Evolutionary conservation across 106 monocot species (phyloP), one percentile per base, ranked within the genome.

Genomic region (Platanthera guangdongensis): DNA sequence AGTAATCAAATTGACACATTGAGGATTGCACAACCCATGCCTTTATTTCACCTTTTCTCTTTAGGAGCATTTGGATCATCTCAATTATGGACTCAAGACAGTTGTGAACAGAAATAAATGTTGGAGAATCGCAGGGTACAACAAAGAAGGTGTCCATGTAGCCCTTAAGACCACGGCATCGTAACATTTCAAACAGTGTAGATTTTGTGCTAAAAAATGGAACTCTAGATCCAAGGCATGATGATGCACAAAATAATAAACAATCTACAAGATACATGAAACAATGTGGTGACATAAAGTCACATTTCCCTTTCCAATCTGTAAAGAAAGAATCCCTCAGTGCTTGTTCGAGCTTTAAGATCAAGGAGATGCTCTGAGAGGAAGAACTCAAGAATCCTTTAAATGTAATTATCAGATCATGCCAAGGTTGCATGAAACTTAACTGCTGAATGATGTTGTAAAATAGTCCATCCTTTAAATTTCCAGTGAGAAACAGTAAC

Each of bases 191-290:
- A 57, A 57, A 57, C 5, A 57, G 57, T 57, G 12, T 57, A 15
- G 16, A 5, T 16, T 57, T 57, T 13, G 57, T 15, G 16, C 57
- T 13, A 57, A 57, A 15, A 57, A 57, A 57, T 15, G 16, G 14
- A 5, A 11, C 57, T 57, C 57, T 16, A 57, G 57, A 18, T 57
- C 57, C 16, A 15, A 57, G 57, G 57, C 57, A 15, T 57, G 57
- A 57, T 57, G 57, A 57, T 57, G 57, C 57, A 57, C 57, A 57
- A 57, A 57, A 57, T 16, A 57, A 57, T 16, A 57, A 15, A 57
- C 57, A 57, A n/a, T 57, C 57, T 15, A 57, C 57, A 5, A 57
- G 12, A 57, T 57, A 57, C 12, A 57, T 57, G 16, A 57, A 57
- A 57, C 57, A 15, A 15, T 57, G 57, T 5, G 57, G 57, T 57